phyloP scores from a whole-genome alignment of 2,329 filamentous ascomycete genomes.

The Pseudogymnoascus sp. region DNA sequence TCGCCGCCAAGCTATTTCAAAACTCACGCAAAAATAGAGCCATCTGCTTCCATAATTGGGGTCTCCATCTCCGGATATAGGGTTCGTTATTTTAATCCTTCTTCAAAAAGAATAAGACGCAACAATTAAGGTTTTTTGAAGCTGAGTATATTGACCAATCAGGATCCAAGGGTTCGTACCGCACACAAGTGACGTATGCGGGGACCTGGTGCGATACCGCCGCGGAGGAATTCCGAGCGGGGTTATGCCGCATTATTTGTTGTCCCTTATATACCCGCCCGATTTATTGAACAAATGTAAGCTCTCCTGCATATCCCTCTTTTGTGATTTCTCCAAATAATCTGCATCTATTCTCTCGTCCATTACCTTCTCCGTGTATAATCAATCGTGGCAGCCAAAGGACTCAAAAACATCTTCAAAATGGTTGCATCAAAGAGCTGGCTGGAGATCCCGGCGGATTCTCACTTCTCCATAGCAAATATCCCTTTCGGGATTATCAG shows the following conservation, averaged over 20 bases:
- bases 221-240: constrained; percentile 1
- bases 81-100: not conserved
- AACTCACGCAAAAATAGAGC: not conserved
- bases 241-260: not conserved
- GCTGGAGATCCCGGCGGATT: constrained; percentile 23
- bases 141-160: not conserved
- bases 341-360: not conserved
- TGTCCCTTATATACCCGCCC: constrained; percentile 4
- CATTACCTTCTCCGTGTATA: not conserved
- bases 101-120: not conserved
- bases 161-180: not conserved
- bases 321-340: not conserved
- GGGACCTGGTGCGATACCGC: not conserved
- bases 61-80: not conserved
- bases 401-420: constrained; percentile 10
- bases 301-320: not conserved
- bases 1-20: not conserved
- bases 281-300: constrained; percentile 7
- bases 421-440: constrained; percentile 27
- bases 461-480: constrained; percentile 60
- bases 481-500: constrained; percentile 67
- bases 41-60: not conserved
- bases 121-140: constrained; percentile 5
- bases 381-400: not conserved
- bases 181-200: not conserved